These are phyloP conservation scores for Nephelium lappaceum DNA, from an alignment of 345 rosid species.

Conservation along the genomic window DNA sequence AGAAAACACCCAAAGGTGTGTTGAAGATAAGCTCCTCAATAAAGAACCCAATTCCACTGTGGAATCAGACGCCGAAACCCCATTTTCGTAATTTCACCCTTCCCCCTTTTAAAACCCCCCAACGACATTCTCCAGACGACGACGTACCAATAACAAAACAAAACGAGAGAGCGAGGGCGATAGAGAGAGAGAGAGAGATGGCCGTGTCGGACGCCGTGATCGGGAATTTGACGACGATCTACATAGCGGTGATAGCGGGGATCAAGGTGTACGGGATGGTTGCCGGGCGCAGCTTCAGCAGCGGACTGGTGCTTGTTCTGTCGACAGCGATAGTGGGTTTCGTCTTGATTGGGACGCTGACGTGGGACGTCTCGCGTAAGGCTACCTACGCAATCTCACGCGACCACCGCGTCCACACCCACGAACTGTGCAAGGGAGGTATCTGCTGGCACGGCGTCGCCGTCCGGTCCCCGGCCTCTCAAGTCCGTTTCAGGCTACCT, in stretches of 20 bases:
- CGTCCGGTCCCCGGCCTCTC: constrained; percentile 84
- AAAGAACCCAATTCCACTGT: no score
- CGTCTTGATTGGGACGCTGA: constrained; percentile 66
- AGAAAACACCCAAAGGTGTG: not conserved
- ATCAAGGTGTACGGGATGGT: constrained; percentile 67
- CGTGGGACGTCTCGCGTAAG: constrained; percentile 88
- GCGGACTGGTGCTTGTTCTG: constrained; percentile 63
- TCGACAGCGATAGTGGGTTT: constrained; percentile 70
- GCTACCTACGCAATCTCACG: constrained; percentile 68
- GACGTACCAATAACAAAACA: not conserved
- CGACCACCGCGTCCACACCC: constrained; percentile 59
- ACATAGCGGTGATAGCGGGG: constrained; percentile 75
- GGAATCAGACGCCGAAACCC: not conserved
- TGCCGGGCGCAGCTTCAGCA: constrained; percentile 64
- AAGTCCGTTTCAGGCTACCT: constrained; percentile 91
- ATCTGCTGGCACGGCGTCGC: constrained; percentile 99
- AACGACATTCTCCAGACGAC: constrained; percentile 27
- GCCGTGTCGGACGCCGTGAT: constrained; percentile 83
- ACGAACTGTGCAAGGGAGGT: constrained; percentile 85
- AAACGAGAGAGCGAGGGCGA: not conserved
- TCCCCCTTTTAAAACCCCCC: not conserved
- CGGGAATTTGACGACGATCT: constrained; percentile 82
- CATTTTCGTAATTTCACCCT: constrained; percentile 10
- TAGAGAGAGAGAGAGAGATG: constrained; percentile 35
- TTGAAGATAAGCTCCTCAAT: constrained; percentile 23